Evolutionary conservation across 164 flowering plant species (phyloP).

Genomic region (Kingdonia uniflora): DNA sequence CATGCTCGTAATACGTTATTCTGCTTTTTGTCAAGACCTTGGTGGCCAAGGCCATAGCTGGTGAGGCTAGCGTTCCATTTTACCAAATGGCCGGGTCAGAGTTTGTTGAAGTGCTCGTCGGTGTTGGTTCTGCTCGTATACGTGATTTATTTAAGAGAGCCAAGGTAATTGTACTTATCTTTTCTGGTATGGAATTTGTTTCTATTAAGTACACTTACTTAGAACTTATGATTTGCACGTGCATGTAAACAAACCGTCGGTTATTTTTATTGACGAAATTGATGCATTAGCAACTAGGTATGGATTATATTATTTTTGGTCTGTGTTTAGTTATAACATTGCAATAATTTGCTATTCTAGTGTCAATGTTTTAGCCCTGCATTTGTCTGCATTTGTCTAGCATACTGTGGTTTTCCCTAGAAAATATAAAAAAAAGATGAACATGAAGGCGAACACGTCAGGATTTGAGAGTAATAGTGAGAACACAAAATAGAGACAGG

Average conservation of each 20-base stretch:
- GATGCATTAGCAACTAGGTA: constrained; percentile 95
- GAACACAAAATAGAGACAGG: too few species aligned
- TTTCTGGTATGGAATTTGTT: neutral
- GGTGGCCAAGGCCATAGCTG: constrained; percentile 98
- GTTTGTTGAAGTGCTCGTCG: constrained; percentile 94
- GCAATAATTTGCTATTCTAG: constrained; percentile 3
- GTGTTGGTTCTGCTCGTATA: constrained; percentile 97
- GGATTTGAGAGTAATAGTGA: too few species aligned
- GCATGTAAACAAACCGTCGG: constrained; percentile 96
- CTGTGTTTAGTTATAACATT: neutral
- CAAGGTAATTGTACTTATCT: constrained; percentile 38
- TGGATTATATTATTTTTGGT: neutral
- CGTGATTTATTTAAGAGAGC: constrained; percentile 93
- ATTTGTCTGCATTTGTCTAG: neutral
- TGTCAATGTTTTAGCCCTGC: neutral
- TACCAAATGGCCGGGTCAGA: constrained; percentile 98
- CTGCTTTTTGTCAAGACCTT: constrained; percentile 46
- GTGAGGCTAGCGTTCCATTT: constrained; percentile 99
- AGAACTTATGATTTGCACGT: constrained; percentile 10
- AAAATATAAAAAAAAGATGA: too few species aligned
- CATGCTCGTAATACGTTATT: neutral
- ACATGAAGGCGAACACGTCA: too few species aligned
- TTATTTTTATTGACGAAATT: constrained; percentile 94
- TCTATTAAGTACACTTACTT: neutral
- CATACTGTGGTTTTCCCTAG: too few species aligned